Percentiles rank a stretch among this genome's conserved stretches.
These are phyloP conservation scores for Strobilomyces dryophilus DNA, from an alignment of 768 basidiomycete species.

Conservation along the genomic window DNA sequence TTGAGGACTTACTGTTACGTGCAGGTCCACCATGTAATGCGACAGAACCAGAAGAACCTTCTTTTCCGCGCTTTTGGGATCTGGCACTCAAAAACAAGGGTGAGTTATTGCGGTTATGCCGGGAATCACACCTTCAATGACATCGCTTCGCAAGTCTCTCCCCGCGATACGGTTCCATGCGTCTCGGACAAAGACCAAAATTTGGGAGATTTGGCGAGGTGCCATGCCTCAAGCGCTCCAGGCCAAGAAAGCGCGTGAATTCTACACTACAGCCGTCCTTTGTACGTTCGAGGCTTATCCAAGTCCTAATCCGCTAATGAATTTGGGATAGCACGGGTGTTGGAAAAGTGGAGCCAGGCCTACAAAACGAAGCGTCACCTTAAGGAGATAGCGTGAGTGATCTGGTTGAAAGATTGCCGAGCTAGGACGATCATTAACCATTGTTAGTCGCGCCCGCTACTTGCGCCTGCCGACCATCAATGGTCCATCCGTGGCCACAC, in stretches of 20 bases:
- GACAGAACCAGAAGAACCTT: constrained; percentile 55
- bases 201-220: constrained; percentile 63
- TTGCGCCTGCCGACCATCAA: constrained; percentile 65
- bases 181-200: constrained; percentile 51
- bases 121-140: constrained; percentile 7
- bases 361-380: constrained; percentile 68
- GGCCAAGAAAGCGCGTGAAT: constrained; percentile 61
- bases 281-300: constrained; percentile 40
- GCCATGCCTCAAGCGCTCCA: constrained; percentile 69
- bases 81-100: constrained; percentile 76
- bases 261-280: constrained; percentile 49
- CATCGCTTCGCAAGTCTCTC: constrained; percentile 47
- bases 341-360: constrained; percentile 65
- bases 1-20: constrained; percentile 7
- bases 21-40: constrained; percentile 43
- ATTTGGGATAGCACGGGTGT: constrained; percentile 39
- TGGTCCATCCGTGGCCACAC: constrained; percentile 27
- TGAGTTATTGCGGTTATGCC: constrained; percentile 27
- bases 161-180: constrained; percentile 79
- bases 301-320: constrained; percentile 5
- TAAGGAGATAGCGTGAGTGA: constrained; percentile 79
- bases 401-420: constrained; percentile 7
- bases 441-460: constrained; percentile 70
- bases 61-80: constrained; percentile 65
- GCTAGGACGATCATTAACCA: constrained; percentile 25